A percentile compares a stretch with the other conserved stretches of the same genome.
phyloP scores from a whole-genome alignment of 2,329 filamentous ascomycete genomes.

The Juglanconis juglandina region DNA sequence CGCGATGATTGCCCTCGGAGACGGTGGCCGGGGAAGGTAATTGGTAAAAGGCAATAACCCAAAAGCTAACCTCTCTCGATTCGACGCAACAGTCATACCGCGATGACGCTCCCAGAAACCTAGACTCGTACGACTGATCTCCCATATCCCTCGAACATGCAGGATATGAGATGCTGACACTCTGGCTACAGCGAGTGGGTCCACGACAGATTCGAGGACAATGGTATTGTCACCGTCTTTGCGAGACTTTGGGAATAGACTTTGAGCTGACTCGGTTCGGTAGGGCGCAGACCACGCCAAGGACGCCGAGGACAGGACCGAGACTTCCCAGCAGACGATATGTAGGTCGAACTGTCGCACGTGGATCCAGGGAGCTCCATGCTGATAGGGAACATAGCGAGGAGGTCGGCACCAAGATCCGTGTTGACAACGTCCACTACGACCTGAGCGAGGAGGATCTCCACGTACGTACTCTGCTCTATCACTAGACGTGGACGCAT shows the following conservation, averaged over 20 bases:
- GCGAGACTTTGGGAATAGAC: neutral
- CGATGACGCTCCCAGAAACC: constrained; percentile 60
- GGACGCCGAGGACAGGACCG: constrained; percentile 18
- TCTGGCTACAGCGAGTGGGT: constrained; percentile 73
- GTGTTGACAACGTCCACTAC: constrained; percentile 88
- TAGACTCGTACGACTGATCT: constrained; percentile 59
- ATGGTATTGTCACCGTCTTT: constrained; percentile 43
- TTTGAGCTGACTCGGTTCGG: constrained; percentile 19
- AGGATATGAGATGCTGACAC: constrained; percentile 23
- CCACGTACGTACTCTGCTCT: constrained; percentile 49
- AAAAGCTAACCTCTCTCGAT: constrained; percentile 42
- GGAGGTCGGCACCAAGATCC: constrained; percentile 61
- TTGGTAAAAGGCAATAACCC: constrained; percentile 31
- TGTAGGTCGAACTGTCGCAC: constrained; percentile 3
- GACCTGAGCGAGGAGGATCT: constrained; percentile 83
- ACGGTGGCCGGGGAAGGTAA: constrained; percentile 28
- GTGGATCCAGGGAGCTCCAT: neutral
- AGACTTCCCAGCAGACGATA: constrained; percentile 8
- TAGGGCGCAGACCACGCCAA: constrained; percentile 16
- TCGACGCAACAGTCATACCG: constrained; percentile 55
- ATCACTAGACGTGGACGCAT: neutral
- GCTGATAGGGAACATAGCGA: constrained; percentile 42
- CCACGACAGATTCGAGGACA: constrained; percentile 82
- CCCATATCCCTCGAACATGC: neutral
- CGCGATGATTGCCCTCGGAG: constrained; percentile 27